These are phyloP conservation scores for Hypsizygus ulmarius DNA, from an alignment of 1,284 basidiomycete species.

Conservation along the genomic window DNA sequence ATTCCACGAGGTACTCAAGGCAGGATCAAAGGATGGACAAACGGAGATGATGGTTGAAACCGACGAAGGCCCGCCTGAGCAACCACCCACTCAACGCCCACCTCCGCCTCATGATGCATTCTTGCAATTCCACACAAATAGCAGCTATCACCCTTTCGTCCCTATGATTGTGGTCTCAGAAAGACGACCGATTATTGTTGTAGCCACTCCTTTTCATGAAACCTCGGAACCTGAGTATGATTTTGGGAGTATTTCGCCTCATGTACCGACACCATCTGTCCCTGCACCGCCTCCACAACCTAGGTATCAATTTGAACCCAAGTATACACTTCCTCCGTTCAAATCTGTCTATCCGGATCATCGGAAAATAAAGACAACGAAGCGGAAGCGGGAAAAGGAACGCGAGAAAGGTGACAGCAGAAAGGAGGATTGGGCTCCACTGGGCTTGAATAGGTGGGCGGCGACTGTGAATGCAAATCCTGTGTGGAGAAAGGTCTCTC, in stretches of 20 bases:
- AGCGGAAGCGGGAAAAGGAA: constrained; percentile 60
- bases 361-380: constrained; percentile 54
- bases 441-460: constrained; percentile 72
- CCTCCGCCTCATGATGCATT: neutral
- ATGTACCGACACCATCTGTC: neutral
- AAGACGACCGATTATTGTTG: constrained; percentile 28
- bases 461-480: constrained; percentile 72
- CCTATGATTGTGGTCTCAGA: constrained; percentile 10
- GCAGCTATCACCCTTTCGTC: neutral
- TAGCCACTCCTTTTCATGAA: constrained; percentile 20
- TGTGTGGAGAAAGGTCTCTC: constrained; percentile 61
- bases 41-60: no score
- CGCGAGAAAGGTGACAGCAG: constrained; percentile 38
- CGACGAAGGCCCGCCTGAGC: no score
- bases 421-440: constrained; percentile 62
- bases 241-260: constrained; percentile 9
- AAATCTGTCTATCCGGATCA: constrained; percentile 63
- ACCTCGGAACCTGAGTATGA: constrained; percentile 14
- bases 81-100: neutral
- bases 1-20: no score
- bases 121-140: neutral
- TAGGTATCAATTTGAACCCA: constrained; percentile 40
- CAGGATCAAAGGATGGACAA: no score
- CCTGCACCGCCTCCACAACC: constrained; percentile 26
- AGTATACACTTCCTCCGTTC: constrained; percentile 61